Percentiles rank a stretch among this genome's conserved stretches.
These are phyloP conservation scores for Syzygium malaccense DNA, from an alignment of 441 rosid genomes.

Conservation along the genomic window DNA sequence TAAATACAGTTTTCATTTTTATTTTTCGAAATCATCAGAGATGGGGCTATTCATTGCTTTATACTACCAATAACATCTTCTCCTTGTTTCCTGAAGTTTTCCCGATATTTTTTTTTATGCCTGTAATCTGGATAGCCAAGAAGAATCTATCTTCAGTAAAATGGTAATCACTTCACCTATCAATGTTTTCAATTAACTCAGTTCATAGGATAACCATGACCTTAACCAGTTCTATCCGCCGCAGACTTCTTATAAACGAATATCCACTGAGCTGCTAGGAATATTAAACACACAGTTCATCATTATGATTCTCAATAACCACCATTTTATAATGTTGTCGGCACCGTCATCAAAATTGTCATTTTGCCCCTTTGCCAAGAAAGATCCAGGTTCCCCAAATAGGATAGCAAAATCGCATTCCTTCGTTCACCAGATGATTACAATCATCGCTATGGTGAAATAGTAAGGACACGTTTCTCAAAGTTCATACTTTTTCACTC, in stretches of 20 bases:
- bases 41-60: neutral
- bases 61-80: neutral
- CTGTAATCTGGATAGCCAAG: neutral
- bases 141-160: neutral
- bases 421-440: neutral
- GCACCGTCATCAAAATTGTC: neutral
- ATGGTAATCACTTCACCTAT: neutral
- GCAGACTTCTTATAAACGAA: neutral
- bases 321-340: neutral
- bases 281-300: neutral
- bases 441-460: neutral
- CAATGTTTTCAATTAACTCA: neutral
- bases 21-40: neutral
- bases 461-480: neutral
- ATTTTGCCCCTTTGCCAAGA: neutral
- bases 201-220: neutral
- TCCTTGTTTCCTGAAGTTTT: neutral
- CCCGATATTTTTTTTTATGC: neutral
- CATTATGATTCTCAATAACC: neutral
- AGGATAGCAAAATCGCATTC: neutral
- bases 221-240: neutral
- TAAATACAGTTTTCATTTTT: neutral
- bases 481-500: neutral
- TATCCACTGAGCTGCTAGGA: neutral
- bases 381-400: neutral